Evolutionary conservation across 805 yeast species (phyloP).

Genomic region (Pichia nakasei): DNA sequence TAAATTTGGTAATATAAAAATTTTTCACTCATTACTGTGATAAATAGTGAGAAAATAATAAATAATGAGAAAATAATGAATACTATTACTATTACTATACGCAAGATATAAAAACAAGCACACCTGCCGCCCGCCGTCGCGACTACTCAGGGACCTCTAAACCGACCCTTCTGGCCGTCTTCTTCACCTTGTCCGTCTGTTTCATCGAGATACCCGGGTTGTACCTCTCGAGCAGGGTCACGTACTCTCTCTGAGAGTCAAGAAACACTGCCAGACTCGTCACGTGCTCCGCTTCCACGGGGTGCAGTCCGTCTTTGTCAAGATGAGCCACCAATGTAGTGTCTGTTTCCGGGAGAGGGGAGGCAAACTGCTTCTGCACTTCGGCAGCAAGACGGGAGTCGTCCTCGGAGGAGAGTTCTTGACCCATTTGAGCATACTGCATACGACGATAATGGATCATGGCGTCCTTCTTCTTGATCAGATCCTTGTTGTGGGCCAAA

Average conservation of each 20-base stretch:
- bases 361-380: constrained; percentile 21
- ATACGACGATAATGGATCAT: constrained; percentile 40
- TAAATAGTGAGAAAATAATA: too few species aligned
- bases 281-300: constrained; percentile 32
- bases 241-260: constrained; percentile 65
- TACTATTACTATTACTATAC: too few species aligned
- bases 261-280: constrained; percentile 56
- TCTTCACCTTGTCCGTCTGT: constrained; percentile 68
- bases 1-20: background rate
- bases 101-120: too few species aligned
- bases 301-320: constrained; percentile 15
- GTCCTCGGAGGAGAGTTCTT: constrained; percentile 23
- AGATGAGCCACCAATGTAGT: constrained; percentile 20
- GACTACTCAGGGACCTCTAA: constrained; percentile 47
- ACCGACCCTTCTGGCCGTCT: constrained; percentile 87
- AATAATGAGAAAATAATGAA: too few species aligned
- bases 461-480: constrained; percentile 37
- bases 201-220: constrained; percentile 75
- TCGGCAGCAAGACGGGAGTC: constrained; percentile 29
- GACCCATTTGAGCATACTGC: constrained; percentile 33
- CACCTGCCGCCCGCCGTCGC: background rate
- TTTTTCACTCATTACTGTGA: background rate
- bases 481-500: constrained; percentile 31
- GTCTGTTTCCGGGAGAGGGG: constrained; percentile 24
- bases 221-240: constrained; percentile 73